phyloP scores from a whole-genome alignment of 306 rosid genomes.

The Elaeagnus macrophylla region DNA sequence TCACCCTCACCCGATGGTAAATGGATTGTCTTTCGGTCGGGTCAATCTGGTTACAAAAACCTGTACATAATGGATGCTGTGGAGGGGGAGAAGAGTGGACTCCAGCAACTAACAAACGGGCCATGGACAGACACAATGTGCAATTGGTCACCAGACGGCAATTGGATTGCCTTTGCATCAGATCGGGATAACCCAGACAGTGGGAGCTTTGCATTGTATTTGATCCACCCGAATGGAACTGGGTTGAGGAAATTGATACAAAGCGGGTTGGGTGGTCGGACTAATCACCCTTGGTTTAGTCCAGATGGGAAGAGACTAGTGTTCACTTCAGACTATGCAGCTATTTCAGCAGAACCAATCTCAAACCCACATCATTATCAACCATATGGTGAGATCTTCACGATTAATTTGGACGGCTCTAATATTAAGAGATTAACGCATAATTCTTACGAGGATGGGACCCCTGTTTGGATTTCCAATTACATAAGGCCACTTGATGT shows the following conservation, averaged over 20 bases:
- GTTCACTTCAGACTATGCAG: slow-evolving; percentile 66
- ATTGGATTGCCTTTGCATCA: slow-evolving; percentile 76
- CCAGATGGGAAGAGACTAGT: slow-evolving; percentile 56
- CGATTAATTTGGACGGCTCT: slow-evolving; percentile 60
- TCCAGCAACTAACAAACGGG: slow-evolving; percentile 50
- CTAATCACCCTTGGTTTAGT: slow-evolving; percentile 68
- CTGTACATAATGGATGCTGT: slow-evolving; percentile 61
- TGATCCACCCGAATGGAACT: slow-evolving; percentile 72
- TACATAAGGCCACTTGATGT: slow-evolving; percentile 41
- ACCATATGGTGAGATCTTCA: slow-evolving; percentile 80
- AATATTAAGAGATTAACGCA: slow-evolving; percentile 54
- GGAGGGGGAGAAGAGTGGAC: slow-evolving; percentile 43
- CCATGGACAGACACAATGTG: slow-evolving; percentile 83
- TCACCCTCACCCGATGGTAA: slow-evolving; percentile 68
- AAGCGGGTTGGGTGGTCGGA: slow-evolving; percentile 63
- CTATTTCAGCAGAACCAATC: slow-evolving; percentile 77
- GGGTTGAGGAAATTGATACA: slow-evolving; percentile 53
- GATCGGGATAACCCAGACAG: slow-evolving; percentile 53
- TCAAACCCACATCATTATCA: slow-evolving; percentile 73
- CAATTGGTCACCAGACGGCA: slow-evolving; percentile 76
- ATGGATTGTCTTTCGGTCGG: slow-evolving; percentile 72
- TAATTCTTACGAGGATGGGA: slow-evolving; percentile 77
- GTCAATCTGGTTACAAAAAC: slow-evolving; percentile 60
- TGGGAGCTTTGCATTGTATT: slow-evolving; percentile 53
- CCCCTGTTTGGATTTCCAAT: slow-evolving; percentile 55